Evolutionary conservation across 371 early-diverging fungal genomes (phyloP), one percentile per base, ranked within the genome.

Genomic region (Mucor saturninus): DNA sequence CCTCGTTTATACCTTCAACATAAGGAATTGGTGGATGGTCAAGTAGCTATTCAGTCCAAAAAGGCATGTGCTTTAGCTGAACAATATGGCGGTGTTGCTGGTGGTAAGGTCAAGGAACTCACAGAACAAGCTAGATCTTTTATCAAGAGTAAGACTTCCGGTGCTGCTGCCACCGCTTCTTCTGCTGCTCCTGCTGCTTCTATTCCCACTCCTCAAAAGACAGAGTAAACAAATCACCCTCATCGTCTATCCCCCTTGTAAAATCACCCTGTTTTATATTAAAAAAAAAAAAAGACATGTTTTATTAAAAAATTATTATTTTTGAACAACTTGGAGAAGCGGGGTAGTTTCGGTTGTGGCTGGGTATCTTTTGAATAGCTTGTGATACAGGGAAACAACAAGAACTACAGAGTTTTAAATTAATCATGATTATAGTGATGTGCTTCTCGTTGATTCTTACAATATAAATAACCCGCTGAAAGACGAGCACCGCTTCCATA

Each of bases 1-100:
- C 86, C 86, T 35, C 76, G 82, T 6, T 56, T 86, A 10, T 86
- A 86, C 43, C 74, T 77, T 54, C 81, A 84, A 60, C 64, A 86
- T 65, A 79, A 86, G 67, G 63, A 74, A 4, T 31, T 86, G 15
- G 71, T 86, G 31, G 84, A 86, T 72, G 67, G 72, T 59, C 81
- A 83, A 7, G 73, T 83, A 11, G 79, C 80, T 37, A 75, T 75
- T 9, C 65, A 76, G 51, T 62, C 71, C 13, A 63, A 74, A 37
- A 49, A 68, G n/a, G 78, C 72, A 29, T 64, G 64, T 35, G 46
- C 42, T 14, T 56, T 78, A 51, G 69, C 69, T 53, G 62, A 69
- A 21, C 59, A 74, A 37, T 78, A 78, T 48, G 76, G 76, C 15
- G 58, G 65, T 30, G 59, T 73, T 26, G 81, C 75, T 11, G 62